Percentiles rank a stretch among this genome's conserved stretches.
These are phyloP conservation scores for Populus tremula DNA, from an alignment of 345 rosid species.

Conservation along the genomic window DNA sequence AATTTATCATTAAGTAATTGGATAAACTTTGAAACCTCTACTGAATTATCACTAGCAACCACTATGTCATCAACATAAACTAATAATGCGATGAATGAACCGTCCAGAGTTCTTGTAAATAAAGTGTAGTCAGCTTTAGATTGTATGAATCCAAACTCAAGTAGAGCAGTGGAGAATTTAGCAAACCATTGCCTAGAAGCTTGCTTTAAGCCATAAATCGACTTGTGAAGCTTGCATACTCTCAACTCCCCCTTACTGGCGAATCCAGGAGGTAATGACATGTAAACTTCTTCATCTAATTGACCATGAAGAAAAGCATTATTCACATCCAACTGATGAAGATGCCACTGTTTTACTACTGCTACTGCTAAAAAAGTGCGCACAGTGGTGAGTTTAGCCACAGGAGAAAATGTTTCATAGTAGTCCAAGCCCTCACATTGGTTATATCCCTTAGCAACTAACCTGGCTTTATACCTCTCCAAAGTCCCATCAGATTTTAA, in stretches of 20 bases:
- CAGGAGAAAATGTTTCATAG: not conserved
- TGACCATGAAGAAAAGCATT: not conserved
- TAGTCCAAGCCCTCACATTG: not conserved
- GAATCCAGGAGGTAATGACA: not conserved
- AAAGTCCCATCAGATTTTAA: not conserved
- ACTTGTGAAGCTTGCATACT: not conserved
- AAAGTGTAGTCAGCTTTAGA: not conserved
- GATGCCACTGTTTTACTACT: not conserved
- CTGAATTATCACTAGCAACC: not conserved
- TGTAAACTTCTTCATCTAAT: not conserved
- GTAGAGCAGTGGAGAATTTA: not conserved
- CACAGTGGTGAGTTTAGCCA: not conserved
- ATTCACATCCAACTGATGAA: not conserved
- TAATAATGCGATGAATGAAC: not conserved
- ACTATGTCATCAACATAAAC: not conserved
- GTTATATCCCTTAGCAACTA: not conserved
- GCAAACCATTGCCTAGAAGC: not conserved
- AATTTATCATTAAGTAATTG: not conserved
- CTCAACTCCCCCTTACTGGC: not conserved
- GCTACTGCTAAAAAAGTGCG: not conserved
- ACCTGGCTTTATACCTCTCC: not conserved
- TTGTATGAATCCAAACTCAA: not conserved
- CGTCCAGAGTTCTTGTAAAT: not conserved
- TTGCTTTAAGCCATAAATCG: not conserved
- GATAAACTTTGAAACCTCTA: not conserved